Base-by-base conservation (phyloP, 371 early-diverging fungal species). In the Mortierella sp. region DNA sequence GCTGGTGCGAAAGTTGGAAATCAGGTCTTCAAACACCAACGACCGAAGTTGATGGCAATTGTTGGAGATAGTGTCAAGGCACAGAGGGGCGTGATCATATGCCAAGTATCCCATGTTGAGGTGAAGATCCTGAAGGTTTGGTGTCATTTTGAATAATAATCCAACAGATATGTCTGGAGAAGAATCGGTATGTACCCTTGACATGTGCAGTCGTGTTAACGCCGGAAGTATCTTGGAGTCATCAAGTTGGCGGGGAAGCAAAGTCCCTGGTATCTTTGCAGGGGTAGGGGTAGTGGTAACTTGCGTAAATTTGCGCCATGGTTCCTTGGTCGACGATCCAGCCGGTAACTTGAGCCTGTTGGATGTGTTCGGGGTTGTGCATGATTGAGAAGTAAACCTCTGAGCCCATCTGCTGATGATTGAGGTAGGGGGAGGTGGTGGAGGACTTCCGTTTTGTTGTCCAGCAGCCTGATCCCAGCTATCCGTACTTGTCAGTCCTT, bases 61-160 rank as follows among this genome's bases (percentile, higher is more conserved):
- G 8, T 61, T 54, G 19, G 58, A 49, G 24, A 72, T 66, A 12
- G 72, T 62, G 31, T 61, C 57, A 34, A 72, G 47, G 23, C 61
- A 62, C 2, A 41, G 23, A 1, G 34, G 10, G 27, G 28, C 21
- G 7, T 26, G 50, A 4, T 10, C 6, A 3, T 7, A 19, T 2
- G 10, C 13, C 38, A 66, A 10, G 4, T 12, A 0, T 0, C 19
- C n/a, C n/a, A 57, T 49, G 13, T 61, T 19, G 0, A 66, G n/a
- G 39, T 49, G 26, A 3, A 72, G 48, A 4, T 66, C 67, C 46
- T 58, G 24, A 0, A 72, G 42, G 13, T 39, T 3, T 1, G 58
- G 66, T 2, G 67, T 18, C 39, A 61, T 65, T 27, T n/a, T 31
- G 46, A 72, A 66, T n/a, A 66, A 23, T 26, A 62, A 3, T 42